A percentile compares a stretch with the other conserved stretches of the same genome.
Evolutionary conservation across 139 green algal species (phyloP).

Genomic region (Medakamo hakoo): DNA sequence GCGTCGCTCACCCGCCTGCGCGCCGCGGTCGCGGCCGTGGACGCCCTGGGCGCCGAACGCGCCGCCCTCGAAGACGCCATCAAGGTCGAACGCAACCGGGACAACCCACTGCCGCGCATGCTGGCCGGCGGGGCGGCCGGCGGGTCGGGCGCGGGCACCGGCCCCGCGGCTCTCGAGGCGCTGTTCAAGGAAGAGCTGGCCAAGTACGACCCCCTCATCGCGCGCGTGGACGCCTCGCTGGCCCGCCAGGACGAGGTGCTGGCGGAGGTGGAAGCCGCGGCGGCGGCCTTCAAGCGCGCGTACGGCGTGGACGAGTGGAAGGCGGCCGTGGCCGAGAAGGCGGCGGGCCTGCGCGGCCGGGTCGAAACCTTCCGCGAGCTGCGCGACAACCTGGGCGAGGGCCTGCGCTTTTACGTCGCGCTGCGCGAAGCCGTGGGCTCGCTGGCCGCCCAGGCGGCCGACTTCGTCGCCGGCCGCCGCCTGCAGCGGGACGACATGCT

Average conservation of each 20-base stretch:
- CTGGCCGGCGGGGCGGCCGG: conserved; percentile 36
- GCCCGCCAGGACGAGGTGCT: conserved; percentile 38
- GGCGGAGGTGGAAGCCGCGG: conserved; percentile 20
- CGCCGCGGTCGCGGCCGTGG: conserved; percentile 39
- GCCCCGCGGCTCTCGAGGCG: conserved; percentile 13
- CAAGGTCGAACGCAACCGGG: conserved; percentile 33
- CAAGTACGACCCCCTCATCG: conserved; percentile 65
- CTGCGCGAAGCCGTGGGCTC: conserved; percentile 14
- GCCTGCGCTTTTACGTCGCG: conserved; percentile 70
- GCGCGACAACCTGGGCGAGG: conserved; percentile 55
- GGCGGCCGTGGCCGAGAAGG: conserved; percentile 30
- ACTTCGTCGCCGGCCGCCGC: neutral
- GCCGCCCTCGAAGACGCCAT: conserved; percentile 73
- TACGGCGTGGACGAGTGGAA: conserved; percentile 43
- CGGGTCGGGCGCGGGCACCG: neutral
- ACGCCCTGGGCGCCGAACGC: conserved; percentile 27
- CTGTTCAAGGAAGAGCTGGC: conserved; percentile 63
- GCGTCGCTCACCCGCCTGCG: conserved; percentile 45
- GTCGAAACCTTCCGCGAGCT: conserved; percentile 49
- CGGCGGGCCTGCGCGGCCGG: conserved; percentile 16
- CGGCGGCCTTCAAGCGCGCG: conserved; percentile 16
- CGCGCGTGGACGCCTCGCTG: conserved; percentile 40
- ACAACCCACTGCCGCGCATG: conserved; percentile 82
- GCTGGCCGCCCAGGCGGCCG: neutral
- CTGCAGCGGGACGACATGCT: neutral